These are phyloP conservation scores for Alternaria sp. DNA, from an alignment of 2,329 filamentous ascomycete species.

Conservation along the genomic window DNA sequence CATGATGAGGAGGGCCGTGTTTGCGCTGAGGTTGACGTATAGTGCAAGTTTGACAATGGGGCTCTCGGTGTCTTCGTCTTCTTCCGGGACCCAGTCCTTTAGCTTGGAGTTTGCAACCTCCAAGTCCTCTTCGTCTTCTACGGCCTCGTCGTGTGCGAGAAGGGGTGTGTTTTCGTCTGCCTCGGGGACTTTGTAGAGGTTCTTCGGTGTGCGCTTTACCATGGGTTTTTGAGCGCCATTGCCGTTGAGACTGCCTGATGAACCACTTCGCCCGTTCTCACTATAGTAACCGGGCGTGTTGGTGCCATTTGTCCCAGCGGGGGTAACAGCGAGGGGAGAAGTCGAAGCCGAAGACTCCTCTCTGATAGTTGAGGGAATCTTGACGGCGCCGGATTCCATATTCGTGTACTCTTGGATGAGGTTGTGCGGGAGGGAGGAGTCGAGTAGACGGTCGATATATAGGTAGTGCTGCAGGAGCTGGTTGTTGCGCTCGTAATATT, in stretches of 20 bases:
- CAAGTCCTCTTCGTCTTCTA: slow-evolving; percentile 46
- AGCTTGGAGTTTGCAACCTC: slow-evolving; percentile 60
- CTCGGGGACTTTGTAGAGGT: slow-evolving; percentile 75
- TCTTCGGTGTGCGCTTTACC: slow-evolving; percentile 70
- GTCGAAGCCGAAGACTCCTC: slow-evolving; percentile 63
- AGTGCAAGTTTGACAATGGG: slow-evolving; percentile 85
- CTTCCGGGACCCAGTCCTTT: slow-evolving; percentile 70
- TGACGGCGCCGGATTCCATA: slow-evolving; percentile 62
- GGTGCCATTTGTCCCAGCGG: slow-evolving; percentile 4
- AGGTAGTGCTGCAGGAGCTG: slow-evolving; percentile 88
- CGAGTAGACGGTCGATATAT: slow-evolving; percentile 88
- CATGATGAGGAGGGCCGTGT: slow-evolving; percentile 73
- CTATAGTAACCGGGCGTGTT: slow-evolving; percentile 24
- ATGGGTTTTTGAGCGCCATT: slow-evolving; percentile 36
- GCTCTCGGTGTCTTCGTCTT: slow-evolving; percentile 75
- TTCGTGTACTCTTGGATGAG: slow-evolving; percentile 88
- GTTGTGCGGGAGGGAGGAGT: slow-evolving; percentile 90
- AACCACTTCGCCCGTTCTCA: slow-evolving; percentile 15
- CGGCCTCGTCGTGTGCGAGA: slow-evolving; percentile 50
- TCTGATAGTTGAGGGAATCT: slow-evolving; percentile 76
- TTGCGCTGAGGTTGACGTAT: slow-evolving; percentile 82
- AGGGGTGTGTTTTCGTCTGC: slow-evolving; percentile 72
- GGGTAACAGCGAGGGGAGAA: slow-evolving; percentile 24
- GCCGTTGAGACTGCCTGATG: slow-evolving; percentile 32
- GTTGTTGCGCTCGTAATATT: slow-evolving; percentile 91